A percentile compares a stretch with the other conserved stretches of the same genome.
phyloP scores from a whole-genome alignment of 495 filamentous ascomycete genomes.

The Cladorrhinum samala region DNA sequence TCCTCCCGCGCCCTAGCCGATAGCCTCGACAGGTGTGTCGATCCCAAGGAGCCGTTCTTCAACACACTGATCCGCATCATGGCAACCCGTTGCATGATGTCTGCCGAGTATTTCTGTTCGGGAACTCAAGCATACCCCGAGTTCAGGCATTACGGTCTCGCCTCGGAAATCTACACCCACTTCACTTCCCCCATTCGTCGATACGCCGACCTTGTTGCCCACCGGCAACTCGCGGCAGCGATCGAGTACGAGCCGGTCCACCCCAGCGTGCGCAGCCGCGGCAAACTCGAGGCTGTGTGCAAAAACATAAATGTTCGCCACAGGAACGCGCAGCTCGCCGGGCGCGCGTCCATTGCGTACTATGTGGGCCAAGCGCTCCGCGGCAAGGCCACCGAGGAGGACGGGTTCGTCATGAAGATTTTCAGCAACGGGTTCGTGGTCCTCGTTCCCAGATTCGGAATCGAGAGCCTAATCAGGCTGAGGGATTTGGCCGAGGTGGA shows the following conservation, averaged over 20 bases:
- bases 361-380: conserved; percentile 96
- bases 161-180: conserved; percentile 95
- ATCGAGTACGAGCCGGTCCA: conserved; percentile 85
- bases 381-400: conserved; percentile 72
- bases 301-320: conserved; percentile 97
- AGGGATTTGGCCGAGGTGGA: conserved; percentile 73
- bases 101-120: conserved; percentile 94
- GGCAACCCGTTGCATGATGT: conserved; percentile 98
- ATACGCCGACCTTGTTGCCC: conserved; percentile 89
- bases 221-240: conserved; percentile 89
- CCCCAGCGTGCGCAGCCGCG: conserved; percentile 65
- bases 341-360: conserved; percentile 87
- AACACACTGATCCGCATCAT: conserved; percentile 96
- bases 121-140: conserved; percentile 88
- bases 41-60: conserved; percentile 87
- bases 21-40: conserved; percentile 78
- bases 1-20: conserved; percentile 86
- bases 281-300: conserved; percentile 85
- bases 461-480: conserved; percentile 83
- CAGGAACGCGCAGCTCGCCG: conserved; percentile 92
- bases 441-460: conserved; percentile 90
- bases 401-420: conserved; percentile 92
- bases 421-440: conserved; percentile 97
- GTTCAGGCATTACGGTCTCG: conserved; percentile 94
- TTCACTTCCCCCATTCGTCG: conserved; percentile 96